These are phyloP conservation scores for Amniculicola lignicola DNA, from an alignment of 495 filamentous ascomycete genomes.

Conservation along the genomic window DNA sequence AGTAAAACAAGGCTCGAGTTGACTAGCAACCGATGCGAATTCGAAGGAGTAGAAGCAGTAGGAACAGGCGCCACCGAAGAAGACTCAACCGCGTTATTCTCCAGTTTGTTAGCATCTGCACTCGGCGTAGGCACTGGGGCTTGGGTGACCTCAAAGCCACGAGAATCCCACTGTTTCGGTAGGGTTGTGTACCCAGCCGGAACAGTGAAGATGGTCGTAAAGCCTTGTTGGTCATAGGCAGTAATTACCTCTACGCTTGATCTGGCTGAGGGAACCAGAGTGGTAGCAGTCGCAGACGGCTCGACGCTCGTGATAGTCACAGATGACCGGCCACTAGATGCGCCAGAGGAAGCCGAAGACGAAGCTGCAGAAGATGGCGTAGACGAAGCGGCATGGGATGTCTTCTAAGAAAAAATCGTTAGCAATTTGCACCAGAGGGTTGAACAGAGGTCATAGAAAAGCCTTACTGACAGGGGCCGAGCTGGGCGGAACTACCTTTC, in stretches of 20 bases:
- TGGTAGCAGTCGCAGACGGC: conserved; percentile 45
- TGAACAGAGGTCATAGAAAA: conserved; percentile 19
- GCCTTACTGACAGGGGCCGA: conserved; percentile 50
- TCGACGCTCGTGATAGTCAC: too few species aligned
- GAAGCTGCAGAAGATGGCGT: conserved; percentile 48
- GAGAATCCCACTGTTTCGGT: conserved; percentile 43
- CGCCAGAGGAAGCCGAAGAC: conserved; percentile 39
- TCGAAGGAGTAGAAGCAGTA: conserved; percentile 17
- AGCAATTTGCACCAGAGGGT: conserved; percentile 36
- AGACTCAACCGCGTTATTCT: conserved; percentile 23
- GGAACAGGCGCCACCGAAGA: conserved; percentile 2
- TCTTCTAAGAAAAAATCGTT: conserved; percentile 46
- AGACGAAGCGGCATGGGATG: conserved; percentile 45
- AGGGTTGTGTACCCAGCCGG: conserved; percentile 35
- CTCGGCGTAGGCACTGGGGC: conserved; percentile 8
- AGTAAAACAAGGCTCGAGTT: conserved; percentile 13
- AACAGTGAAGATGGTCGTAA: conserved; percentile 43
- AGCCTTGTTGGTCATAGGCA: conserved; percentile 46
- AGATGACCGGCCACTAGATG: too few species aligned
- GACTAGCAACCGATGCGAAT: conserved; percentile 10
- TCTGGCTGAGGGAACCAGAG: conserved; percentile 40
- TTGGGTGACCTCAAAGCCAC: conserved; percentile 45
- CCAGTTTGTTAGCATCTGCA: conserved; percentile 20
- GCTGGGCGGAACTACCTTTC: conserved; percentile 62
- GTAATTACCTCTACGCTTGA: conserved; percentile 47